Evolutionary conservation across 805 yeast species (phyloP).

Genomic region (Kregervanrija fluxuum): DNA sequence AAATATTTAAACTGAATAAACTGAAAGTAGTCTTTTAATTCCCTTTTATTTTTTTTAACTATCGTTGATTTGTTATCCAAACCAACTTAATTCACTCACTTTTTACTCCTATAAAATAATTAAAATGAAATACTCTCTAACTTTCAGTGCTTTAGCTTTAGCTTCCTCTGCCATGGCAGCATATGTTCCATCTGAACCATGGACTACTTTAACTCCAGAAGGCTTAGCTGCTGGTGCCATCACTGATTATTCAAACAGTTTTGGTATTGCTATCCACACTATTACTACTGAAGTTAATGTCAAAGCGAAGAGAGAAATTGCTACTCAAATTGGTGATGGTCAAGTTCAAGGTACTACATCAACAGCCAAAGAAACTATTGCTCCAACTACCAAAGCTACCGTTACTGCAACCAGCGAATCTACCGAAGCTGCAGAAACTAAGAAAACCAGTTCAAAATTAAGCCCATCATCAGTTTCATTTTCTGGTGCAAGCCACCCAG

Average conservation of each 20-base stretch:
- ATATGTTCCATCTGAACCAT: conserved; percentile 57
- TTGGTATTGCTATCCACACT: conserved; percentile 67
- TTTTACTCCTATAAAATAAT: background rate
- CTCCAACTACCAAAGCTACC: conserved; percentile 29
- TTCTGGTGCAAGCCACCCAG: conserved; percentile 1
- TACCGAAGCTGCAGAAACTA: conserved; percentile 12
- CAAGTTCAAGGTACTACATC: conserved; percentile 34
- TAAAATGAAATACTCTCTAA: conserved; percentile 10
- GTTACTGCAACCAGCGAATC: conserved; percentile 29
- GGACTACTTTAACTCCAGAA: conserved; percentile 65
- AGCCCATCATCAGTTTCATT: no score
- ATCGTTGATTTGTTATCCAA: background rate
- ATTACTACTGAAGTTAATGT: conserved; percentile 32
- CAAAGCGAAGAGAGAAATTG: conserved; percentile 23
- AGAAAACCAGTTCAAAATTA: background rate
- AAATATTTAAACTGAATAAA: no score
- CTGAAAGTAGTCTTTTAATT: background rate
- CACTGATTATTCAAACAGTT: conserved; percentile 48
- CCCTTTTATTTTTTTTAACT: background rate
- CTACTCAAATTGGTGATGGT: conserved; percentile 42
- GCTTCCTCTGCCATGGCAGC: conserved; percentile 51
- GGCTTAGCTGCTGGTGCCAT: conserved; percentile 41
- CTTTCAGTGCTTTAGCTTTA: conserved; percentile 30
- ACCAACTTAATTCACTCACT: background rate
- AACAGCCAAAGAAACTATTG: conserved; percentile 23